Evolutionary conservation across 306 rosid genomes (phyloP).

Genomic region (Lathyrus oleraceus): DNA sequence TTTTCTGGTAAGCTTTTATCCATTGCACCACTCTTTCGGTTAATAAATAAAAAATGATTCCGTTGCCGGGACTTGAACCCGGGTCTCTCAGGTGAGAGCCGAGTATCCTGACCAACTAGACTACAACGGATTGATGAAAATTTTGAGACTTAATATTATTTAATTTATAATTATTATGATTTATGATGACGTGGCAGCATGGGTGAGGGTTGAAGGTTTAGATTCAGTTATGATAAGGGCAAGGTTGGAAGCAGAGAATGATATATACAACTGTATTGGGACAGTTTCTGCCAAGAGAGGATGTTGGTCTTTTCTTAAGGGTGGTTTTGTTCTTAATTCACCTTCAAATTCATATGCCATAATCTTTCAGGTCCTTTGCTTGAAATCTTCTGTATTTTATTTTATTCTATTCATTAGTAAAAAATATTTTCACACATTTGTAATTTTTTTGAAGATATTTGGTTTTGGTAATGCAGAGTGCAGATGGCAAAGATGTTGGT

Average conservation of each 20-base stretch:
- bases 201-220: constrained; percentile 62
- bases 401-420: neutral
- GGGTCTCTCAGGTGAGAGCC: constrained; percentile 89
- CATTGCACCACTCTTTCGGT: too few species aligned
- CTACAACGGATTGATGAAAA: constrained; percentile 53
- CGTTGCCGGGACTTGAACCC: constrained; percentile 89
- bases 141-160: too few species aligned
- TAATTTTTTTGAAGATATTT: neutral
- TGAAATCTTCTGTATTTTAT: neutral
- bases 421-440: neutral
- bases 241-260: constrained; percentile 50
- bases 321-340: constrained; percentile 65
- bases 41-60: constrained; percentile 5
- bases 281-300: constrained; percentile 70
- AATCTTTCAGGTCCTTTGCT: constrained; percentile 54
- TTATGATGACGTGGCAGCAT: constrained; percentile 38
- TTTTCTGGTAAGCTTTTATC: constrained; percentile 61
- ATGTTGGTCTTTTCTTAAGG: constrained; percentile 96
- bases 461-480: constrained; percentile 38
- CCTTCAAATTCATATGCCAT: constrained; percentile 52
- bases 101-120: constrained; percentile 81
- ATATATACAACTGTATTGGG: constrained; percentile 57
- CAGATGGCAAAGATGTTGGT: constrained; percentile 40
- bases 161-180: neutral
- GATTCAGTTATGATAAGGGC: constrained; percentile 61